phyloP scores from a whole-genome alignment of 2,329 filamentous ascomycete species.

The Colletotrichum sp. region DNA sequence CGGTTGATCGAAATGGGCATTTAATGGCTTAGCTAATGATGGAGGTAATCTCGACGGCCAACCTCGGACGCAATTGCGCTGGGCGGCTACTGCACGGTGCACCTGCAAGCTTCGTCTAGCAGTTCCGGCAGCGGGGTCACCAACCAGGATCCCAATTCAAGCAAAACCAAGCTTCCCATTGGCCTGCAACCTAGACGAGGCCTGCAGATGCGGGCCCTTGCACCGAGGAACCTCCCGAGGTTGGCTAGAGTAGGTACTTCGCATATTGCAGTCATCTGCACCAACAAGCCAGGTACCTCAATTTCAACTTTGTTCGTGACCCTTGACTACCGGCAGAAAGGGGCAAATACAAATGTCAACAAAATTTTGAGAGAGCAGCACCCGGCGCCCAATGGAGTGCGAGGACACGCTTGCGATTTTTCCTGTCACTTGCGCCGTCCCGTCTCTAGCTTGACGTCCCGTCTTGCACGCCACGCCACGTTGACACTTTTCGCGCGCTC shows the following conservation, averaged over 20 bases:
- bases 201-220: slow-evolving; percentile 14
- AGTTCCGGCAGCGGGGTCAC: neutral
- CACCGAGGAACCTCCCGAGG: slow-evolving; percentile 7
- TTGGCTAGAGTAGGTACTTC: neutral
- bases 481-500: neutral
- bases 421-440: slow-evolving; percentile 2
- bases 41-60: neutral
- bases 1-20: neutral
- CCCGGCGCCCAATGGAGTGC: slow-evolving; percentile 1
- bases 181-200: slow-evolving; percentile 11
- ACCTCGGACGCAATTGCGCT: neutral
- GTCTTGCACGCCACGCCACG: slow-evolving; percentile 6
- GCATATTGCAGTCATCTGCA: neutral
- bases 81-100: neutral
- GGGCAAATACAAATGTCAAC: slow-evolving; percentile 21
- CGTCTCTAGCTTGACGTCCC: neutral
- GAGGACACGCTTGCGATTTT: slow-evolving; percentile 13
- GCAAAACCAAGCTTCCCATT: slow-evolving; percentile 17
- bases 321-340: slow-evolving; percentile 22
- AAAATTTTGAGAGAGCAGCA: slow-evolving; percentile 14
- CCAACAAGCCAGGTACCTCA: neutral
- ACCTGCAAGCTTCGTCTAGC: slow-evolving; percentile 18
- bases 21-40: neutral
- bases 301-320: slow-evolving; percentile 10
- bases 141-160: slow-evolving; percentile 7